Evolutionary conservation across 805 yeast species (phyloP), one percentile per base, ranked within the genome.

Genomic region (Allodekkera sacchari): DNA sequence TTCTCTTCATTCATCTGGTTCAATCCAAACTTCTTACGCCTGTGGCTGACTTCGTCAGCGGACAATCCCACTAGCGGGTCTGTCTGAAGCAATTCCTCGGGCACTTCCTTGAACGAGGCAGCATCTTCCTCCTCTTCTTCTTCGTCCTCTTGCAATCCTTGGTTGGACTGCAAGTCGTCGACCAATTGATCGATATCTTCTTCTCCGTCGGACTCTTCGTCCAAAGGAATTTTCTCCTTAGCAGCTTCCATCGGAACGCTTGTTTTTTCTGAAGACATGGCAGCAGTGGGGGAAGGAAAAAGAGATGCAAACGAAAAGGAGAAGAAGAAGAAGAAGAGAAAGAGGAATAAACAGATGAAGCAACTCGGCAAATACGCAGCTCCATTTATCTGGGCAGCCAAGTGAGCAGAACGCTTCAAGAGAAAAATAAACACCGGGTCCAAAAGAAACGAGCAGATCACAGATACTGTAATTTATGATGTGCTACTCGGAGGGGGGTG

Each of bases 1-100:
- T 72, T 63, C 59, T 85, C 94, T 65, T 84, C 95, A 43, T 83
- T 76, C 94, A 84, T 83, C 67, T 82, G 87, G 64, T 84, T 84
- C 43, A 74, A 65, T 71, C 95, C 95, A 53, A 63, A 85, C 72
- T 79, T 83, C 83, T 83, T 84, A 65, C 88, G 73, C 72, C 95
- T 78, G 59, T 70, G 76, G 51, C 60, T 34, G 39, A 82, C 94
- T 59, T 85, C 94, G 25, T 79, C 92, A 40, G 73, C 61, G 39
- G 79, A 58, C 54, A 84, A 73, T 73, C 95, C 95, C 48, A 58
- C 56, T 22, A 73, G 50, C 31, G 87, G 87, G 64, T 81, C 83
- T 41, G 95, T 84, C 58, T 83, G 80, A 52, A 84, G 69, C 45
- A 81, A 61, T 55, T 81, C 92, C 52, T 85, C 95, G 37, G 95